phyloP scores from a whole-genome alignment of 306 rosid species.

The Datisca glomerata region DNA sequence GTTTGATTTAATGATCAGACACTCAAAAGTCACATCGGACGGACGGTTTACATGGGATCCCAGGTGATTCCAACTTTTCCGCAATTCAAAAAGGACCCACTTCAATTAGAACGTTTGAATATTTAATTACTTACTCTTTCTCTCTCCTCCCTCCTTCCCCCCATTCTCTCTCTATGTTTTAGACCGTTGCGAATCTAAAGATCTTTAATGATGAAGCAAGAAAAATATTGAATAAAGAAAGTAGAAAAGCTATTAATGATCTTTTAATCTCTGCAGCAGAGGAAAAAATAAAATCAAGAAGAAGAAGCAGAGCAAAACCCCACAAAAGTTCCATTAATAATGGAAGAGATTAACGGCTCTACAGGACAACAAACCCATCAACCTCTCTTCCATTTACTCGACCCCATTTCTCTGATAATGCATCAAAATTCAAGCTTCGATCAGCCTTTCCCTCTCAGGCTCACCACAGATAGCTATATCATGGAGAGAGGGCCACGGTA shows the following conservation, averaged over 20 bases:
- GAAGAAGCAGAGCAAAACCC: constrained; percentile 1
- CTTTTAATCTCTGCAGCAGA: constrained; percentile 3
- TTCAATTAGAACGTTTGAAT: constrained; percentile 32
- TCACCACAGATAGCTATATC: constrained; percentile 27
- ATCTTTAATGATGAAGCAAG: background rate
- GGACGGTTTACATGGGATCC: constrained; percentile 15
- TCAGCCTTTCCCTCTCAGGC: constrained; percentile 26
- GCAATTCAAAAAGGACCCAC: constrained; percentile 14
- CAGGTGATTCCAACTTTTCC: background rate
- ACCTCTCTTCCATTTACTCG: constrained; percentile 45
- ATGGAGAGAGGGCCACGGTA: constrained; percentile 81
- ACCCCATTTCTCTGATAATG: constrained; percentile 59
- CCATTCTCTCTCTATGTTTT: constrained; percentile 10
- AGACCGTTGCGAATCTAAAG: constrained; percentile 46
- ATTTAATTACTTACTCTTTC: constrained; percentile 1
- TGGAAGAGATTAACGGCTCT: constrained; percentile 34
- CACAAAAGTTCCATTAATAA: constrained; percentile 15
- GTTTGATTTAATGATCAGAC: too few species aligned
- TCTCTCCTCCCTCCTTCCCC: too few species aligned
- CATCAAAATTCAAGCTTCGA: constrained; percentile 31
- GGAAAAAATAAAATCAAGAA: background rate
- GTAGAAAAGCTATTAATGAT: constrained; percentile 12
- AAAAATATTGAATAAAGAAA: constrained; percentile 15
- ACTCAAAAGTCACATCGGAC: too few species aligned
- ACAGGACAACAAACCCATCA: constrained; percentile 21